Evolutionary conservation across 2,329 filamentous ascomycete genomes (phyloP).

Genomic region (Cordyceps cicadae): DNA sequence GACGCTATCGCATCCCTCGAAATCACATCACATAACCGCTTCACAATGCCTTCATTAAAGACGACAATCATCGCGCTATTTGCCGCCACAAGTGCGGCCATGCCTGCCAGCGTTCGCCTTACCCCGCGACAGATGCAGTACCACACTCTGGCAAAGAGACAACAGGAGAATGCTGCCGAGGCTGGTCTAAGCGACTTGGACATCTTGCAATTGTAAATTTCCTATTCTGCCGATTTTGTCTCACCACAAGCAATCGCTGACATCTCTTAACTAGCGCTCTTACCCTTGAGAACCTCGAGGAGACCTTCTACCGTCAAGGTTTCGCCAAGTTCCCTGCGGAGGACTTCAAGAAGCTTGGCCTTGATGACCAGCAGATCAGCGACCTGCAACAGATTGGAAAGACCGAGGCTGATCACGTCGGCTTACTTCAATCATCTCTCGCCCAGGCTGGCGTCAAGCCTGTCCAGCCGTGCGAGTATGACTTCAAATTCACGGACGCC

Average conservation of each 20-base stretch:
- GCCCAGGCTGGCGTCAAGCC: conserved; percentile 33
- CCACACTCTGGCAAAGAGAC: conserved; percentile 1
- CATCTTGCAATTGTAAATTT: conserved; percentile 10
- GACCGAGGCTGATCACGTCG: conserved; percentile 50
- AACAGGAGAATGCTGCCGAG: not conserved
- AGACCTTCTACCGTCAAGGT: conserved; percentile 53
- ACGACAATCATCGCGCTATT: conserved; percentile 1
- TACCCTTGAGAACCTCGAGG: conserved; percentile 49
- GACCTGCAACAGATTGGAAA: conserved; percentile 45
- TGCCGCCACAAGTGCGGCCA: not conserved
- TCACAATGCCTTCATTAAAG: conserved; percentile 3
- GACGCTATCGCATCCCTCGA: not conserved
- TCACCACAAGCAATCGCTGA: not conserved
- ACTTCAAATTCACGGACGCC: conserved; percentile 48
- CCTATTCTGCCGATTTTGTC: too few relatives aligned
- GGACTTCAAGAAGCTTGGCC: conserved; percentile 46
- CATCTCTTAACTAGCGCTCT: conserved; percentile 29
- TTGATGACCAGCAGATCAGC: conserved; percentile 28
- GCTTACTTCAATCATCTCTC: conserved; percentile 34
- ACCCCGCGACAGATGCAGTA: conserved; percentile 6
- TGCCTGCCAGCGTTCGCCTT: conserved; percentile 5
- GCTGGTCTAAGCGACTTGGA: conserved; percentile 7
- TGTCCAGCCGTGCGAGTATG: conserved; percentile 47
- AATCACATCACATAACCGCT: not conserved
- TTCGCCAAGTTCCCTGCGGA: conserved; percentile 46